Evolutionary conservation across 78 protist species (phyloP).

Genomic region (Dictyostelium firmibasis): DNA sequence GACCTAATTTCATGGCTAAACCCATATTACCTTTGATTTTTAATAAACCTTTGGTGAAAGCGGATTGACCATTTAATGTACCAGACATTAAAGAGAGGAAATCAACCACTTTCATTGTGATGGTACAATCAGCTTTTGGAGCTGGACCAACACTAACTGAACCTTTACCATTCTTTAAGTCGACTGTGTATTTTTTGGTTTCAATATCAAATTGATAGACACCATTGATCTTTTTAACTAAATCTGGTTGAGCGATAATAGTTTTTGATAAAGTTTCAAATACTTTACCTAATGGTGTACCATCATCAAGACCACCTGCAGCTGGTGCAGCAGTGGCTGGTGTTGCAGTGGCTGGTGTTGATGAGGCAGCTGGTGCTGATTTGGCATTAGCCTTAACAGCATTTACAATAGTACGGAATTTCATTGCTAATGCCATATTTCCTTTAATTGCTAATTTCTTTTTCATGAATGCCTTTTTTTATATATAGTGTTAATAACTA

Average conservation of each 20-base stretch:
- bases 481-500: background rate
- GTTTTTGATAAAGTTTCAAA: constrained; percentile 27
- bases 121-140: constrained; percentile 76
- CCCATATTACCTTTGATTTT: constrained; percentile 80
- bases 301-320: constrained; percentile 25
- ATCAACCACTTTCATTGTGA: constrained; percentile 50
- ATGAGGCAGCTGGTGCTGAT: constrained; percentile 16
- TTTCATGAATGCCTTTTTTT: constrained; percentile 51
- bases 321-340: constrained; percentile 39
- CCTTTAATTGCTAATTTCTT: constrained; percentile 62
- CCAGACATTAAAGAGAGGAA: constrained; percentile 61
- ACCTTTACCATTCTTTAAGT: constrained; percentile 74
- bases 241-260: constrained; percentile 45
- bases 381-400: background rate
- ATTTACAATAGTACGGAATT: constrained; percentile 31
- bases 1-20: constrained; percentile 70
- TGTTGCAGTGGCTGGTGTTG: background rate
- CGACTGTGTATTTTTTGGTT: constrained; percentile 70
- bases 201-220: constrained; percentile 68
- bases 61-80: constrained; percentile 65
- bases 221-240: constrained; percentile 67
- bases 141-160: constrained; percentile 41
- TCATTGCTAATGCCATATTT: constrained; percentile 82
- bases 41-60: constrained; percentile 64
- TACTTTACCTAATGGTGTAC: constrained; percentile 56